These are phyloP conservation scores for Fusarium solani-melongenae DNA, from an alignment of 2,329 filamentous ascomycete genomes.

Conservation along the genomic window DNA sequence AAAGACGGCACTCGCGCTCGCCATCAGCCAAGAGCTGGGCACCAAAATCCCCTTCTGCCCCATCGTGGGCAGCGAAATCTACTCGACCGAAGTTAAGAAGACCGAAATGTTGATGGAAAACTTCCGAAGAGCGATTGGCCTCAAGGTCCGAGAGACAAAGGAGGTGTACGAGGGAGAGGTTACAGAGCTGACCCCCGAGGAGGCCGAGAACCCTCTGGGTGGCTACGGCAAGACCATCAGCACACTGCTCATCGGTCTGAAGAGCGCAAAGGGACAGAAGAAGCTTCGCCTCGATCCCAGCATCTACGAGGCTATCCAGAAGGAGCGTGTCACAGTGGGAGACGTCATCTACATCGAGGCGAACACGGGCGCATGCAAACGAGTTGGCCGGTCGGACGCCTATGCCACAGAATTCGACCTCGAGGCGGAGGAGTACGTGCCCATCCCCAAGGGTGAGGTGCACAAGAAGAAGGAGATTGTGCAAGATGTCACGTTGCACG, in stretches of 20 bases:
- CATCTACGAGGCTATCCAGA: conserved; percentile 99
- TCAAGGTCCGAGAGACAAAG: conserved; percentile 98
- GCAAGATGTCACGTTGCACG: conserved; percentile 96
- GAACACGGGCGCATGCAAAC: conserved; percentile 97
- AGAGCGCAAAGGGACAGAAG: conserved; percentile 97
- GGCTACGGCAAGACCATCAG: conserved; percentile 98
- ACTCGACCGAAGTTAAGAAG: conserved; percentile 99
- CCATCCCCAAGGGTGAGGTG: conserved; percentile 97
- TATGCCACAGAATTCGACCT: conserved; percentile 99
- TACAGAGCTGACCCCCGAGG: conserved; percentile 95
- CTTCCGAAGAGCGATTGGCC: conserved; percentile 93
- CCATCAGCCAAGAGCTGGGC: conserved; percentile 95
- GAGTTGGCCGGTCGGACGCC: conserved; percentile 93
- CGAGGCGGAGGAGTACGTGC: conserved; percentile 98
- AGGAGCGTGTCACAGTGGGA: conserved; percentile 94
- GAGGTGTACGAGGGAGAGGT: conserved; percentile 99
- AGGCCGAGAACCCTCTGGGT: conserved; percentile 96
- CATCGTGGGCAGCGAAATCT: conserved; percentile 97
- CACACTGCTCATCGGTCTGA: conserved; percentile 91
- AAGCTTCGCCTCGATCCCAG: conserved; percentile 96
- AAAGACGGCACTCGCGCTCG: conserved; percentile 95
- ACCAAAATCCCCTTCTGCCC: conserved; percentile 99
- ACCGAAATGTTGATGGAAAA: conserved; percentile 99
- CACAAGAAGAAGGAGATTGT: conserved; percentile 99
- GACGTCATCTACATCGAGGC: conserved; percentile 99